A percentile compares a stretch with the other conserved stretches of the same genome.
These are phyloP conservation scores for Medakamo hakoo DNA, from an alignment of 139 green algal genomes.

Conservation along the genomic window DNA sequence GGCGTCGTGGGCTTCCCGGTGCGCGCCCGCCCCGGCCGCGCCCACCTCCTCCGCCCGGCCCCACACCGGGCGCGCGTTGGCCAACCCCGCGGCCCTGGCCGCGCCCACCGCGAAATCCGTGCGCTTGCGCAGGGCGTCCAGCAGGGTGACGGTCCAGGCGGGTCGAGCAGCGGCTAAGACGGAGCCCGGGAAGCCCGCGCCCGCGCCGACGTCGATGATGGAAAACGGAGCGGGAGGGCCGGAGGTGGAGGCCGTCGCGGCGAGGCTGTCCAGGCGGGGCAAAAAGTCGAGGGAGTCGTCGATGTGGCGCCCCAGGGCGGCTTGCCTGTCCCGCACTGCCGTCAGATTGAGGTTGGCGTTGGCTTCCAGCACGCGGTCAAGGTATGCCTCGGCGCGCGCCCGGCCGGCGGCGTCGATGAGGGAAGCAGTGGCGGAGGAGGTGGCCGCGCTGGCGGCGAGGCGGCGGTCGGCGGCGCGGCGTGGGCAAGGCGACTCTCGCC, in stretches of 20 bases:
- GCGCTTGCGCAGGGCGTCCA: conserved; percentile 70
- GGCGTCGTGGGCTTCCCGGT: conserved; percentile 41
- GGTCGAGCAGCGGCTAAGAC: conserved; percentile 60
- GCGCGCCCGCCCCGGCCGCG: neutral
- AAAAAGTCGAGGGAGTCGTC: neutral
- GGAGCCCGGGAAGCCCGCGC: conserved; percentile 70
- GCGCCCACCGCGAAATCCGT: conserved; percentile 36
- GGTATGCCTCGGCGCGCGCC: conserved; percentile 16
- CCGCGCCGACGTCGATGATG: conserved; percentile 80
- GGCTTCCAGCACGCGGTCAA: conserved; percentile 44
- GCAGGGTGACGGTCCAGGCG: conserved; percentile 57
- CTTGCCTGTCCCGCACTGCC: conserved; percentile 3
- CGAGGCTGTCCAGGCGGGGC: neutral
- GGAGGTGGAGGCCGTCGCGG: neutral
- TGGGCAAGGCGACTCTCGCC: no score
- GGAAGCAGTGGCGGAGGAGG: no score
- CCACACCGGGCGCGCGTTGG: conserved; percentile 57
- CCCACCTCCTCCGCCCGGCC: conserved; percentile 55
- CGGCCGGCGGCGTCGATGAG: neutral
- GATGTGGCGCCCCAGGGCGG: neutral
- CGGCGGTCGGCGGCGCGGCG: no score
- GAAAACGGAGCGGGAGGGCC: neutral
- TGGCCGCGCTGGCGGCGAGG: no score
- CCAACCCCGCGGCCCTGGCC: conserved; percentile 21
- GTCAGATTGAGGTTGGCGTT: conserved; percentile 68